Evolutionary conservation across 345 rosid species (phyloP), one percentile per base, ranked within the genome.

Genomic region (Gossypium bickii): DNA sequence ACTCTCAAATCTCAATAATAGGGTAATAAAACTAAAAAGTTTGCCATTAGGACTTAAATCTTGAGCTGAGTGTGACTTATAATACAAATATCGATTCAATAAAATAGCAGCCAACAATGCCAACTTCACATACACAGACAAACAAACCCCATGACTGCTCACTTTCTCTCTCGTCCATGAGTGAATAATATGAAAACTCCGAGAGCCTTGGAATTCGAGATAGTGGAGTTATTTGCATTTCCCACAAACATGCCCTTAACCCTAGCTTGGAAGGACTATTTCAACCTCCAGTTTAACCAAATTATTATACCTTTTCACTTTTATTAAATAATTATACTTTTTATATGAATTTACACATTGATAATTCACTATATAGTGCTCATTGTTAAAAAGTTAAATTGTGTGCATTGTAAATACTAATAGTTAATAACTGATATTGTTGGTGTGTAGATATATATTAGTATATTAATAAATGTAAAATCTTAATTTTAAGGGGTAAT

Each of bases 121-220:
- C 89, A 79, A 67, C 77, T 81, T 73, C 82, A 76, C 76, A 58
- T 56, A 74, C 81, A 44, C 67, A 83, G 81, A 79, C 87, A 77
- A 78, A 78, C 75, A 71, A 83, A 69, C 71, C 83, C 80, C 84
- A 80, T 82, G 78, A 76, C 78, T 78, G 48, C 80, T 76, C 69
- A 76, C 78, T 78, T 4, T 78, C 25, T 66, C 62, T 25, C 69
- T 74, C 65, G 55, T 72, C 80, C 80, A 69, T 61, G 78, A 78
- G 25, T 20, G 76, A 78, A 81, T 79, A 81, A 74, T 80, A 74
- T 79, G 89, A 83, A 78, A 83, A 82, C 79, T 80, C 86, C 89
- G 70, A 83, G 86, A 58, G 82, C 89, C 87, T 88, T 43, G 94
- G 84, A 76, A 84, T 67, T 76, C 90, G 94, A 71, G 90, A 82